Evolutionary conservation across 139 green algal genomes (phyloP).

Genomic region (Pseudopediastrum boryanum): DNA sequence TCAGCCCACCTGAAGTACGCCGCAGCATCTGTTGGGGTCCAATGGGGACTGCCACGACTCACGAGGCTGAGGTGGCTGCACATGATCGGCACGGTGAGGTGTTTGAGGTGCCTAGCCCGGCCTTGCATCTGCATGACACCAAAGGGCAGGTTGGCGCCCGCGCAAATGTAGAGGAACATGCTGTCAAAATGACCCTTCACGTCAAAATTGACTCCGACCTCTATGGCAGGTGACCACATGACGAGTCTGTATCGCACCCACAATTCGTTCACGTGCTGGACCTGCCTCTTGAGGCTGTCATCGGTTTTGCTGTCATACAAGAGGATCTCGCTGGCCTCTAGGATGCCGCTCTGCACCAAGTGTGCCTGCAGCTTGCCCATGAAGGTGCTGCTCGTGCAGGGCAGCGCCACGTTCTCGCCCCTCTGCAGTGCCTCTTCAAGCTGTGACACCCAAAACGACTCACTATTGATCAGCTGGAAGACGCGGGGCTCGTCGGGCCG

Average conservation of each 20-base stretch:
- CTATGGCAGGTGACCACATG: not conserved
- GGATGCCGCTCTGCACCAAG: not conserved
- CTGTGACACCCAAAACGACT: not conserved
- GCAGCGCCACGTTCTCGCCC: not conserved
- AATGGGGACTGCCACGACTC: not conserved
- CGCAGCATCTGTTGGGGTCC: not conserved
- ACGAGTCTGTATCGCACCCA: not conserved
- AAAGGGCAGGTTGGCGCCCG: not conserved
- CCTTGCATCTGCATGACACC: not conserved
- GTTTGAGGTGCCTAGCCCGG: not conserved
- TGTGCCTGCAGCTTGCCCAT: constrained; percentile 4
- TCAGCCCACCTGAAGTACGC: not conserved
- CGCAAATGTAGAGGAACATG: not conserved
- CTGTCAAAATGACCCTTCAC: not conserved
- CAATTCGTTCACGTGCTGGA: not conserved
- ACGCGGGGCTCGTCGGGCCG: not conserved
- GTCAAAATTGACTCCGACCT: constrained; percentile 8
- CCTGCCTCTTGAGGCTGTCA: not conserved
- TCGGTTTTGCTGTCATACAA: not conserved
- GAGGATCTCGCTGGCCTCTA: not conserved
- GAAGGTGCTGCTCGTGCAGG: not conserved
- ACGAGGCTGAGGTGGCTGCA: not conserved
- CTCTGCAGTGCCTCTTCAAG: not conserved
- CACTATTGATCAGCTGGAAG: not conserved
- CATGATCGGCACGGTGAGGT: not conserved